Evolutionary conservation across 441 rosid genomes (phyloP), one percentile per base, ranked within the genome.

Genomic region (Melastoma candidum): DNA sequence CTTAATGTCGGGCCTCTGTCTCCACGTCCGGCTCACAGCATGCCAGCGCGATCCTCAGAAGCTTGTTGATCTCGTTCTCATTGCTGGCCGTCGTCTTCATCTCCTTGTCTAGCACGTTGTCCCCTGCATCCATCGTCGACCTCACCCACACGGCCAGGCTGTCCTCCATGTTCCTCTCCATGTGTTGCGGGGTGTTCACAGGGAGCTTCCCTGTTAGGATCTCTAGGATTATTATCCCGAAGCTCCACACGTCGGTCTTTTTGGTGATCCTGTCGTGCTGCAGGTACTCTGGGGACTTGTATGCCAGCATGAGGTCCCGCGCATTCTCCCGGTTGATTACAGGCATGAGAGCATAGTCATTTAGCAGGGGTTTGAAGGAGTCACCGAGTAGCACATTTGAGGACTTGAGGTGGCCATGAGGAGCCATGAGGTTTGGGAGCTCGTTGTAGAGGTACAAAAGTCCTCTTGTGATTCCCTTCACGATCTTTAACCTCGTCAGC

Each of bases 201-300:
- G 98, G 95, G 54, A 81, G 77, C 72, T 77, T 83, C 12, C 98
- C 95, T 0, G 95, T 85, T n/a, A 92, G 58, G 44, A 81, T 46
- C 67, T 92, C 95, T 0, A 85, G 83, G 3, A 88, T 86, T 2
- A 92, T 76, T 10, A 88, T 82, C 12, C 97, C 98, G 0, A 88
- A 79, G 54, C 92, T 82, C 95, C 97, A 92, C 4, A 88, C 92
- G n/a, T 85, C 95, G 0, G 94, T 79, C 74, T 73, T 85, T 36
- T 73, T 73, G 0, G 87, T 76, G 0, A 70, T 69, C 8, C 83
- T 51, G 17, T 69, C 76, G 0, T 58, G 57, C 53, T 73, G 79
- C 56, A 63, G 65, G 80, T 71, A 83, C 61, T 92, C 97, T 0
- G 94, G 96, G 26, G 96, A 82, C 73, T 77, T 85, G 71, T 77